Percentiles rank a stretch among this genome's conserved stretches.
phyloP scores from a whole-genome alignment of 1,284 basidiomycete species.

The Melampsora americana region DNA sequence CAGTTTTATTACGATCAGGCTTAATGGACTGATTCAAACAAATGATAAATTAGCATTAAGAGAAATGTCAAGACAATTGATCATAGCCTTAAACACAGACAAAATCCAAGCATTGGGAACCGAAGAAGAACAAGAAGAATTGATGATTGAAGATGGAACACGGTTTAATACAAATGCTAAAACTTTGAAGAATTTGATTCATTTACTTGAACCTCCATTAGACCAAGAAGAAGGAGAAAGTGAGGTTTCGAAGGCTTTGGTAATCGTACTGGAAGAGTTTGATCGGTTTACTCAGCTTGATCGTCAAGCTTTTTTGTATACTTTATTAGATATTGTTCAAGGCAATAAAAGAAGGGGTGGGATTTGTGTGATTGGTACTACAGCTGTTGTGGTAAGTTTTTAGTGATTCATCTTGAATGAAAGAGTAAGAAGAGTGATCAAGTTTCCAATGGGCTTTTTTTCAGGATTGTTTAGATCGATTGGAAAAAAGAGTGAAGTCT shows the following conservation, averaged over 20 bases:
- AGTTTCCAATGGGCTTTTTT: too few species aligned
- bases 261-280: conserved; percentile 82
- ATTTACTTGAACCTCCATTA: neutral
- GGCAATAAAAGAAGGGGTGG: conserved; percentile 60
- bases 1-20: conserved; percentile 68
- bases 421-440: too few species aligned
- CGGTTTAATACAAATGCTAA: conserved; percentile 23
- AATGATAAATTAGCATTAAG: conserved; percentile 81
- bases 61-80: conserved; percentile 80
- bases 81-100: conserved; percentile 50
- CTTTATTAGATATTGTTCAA: conserved; percentile 66
- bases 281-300: conserved; percentile 76
- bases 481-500: conserved; percentile 93
- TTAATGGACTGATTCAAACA: conserved; percentile 79
- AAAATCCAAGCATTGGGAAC: neutral
- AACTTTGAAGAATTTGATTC: conserved; percentile 20
- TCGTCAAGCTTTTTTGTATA: conserved; percentile 52
- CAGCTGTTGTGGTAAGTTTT: conserved; percentile 63
- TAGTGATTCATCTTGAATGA: neutral
- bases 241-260: conserved; percentile 61
- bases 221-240: neutral
- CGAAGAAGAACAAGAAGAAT: neutral
- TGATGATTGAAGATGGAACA: neutral
- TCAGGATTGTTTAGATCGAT: conserved; percentile 73
- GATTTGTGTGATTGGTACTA: conserved; percentile 76